A percentile compares a stretch with the other conserved stretches of the same genome.
These are phyloP conservation scores for Lactifluus subvellereus DNA, from an alignment of 768 basidiomycete genomes.

Conservation along the genomic window DNA sequence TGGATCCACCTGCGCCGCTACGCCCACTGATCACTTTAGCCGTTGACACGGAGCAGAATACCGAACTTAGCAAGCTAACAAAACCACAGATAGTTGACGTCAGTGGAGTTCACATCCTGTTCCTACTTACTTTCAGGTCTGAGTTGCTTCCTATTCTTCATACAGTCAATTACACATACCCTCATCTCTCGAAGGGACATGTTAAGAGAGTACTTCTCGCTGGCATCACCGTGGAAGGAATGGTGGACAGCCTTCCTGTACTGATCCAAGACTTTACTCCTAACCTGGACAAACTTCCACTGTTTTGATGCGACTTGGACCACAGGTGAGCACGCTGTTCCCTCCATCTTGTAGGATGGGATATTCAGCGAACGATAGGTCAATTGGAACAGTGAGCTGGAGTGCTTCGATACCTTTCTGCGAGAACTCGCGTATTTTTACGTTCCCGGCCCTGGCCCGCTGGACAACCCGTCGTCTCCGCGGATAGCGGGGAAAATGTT, in stretches of 20 bases:
- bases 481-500: background rate
- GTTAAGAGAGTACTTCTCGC: constrained; percentile 87
- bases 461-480: constrained; percentile 23
- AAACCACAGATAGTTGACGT: constrained; percentile 70
- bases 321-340: constrained; percentile 45
- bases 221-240: constrained; percentile 64
- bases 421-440: constrained; percentile 92
- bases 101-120: constrained; percentile 25
- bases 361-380: constrained; percentile 46
- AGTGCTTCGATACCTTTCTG: constrained; percentile 81
- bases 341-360: background rate
- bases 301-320: constrained; percentile 85
- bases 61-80: constrained; percentile 44
- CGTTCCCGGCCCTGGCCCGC: constrained; percentile 51
- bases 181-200: constrained; percentile 65
- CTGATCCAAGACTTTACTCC: constrained; percentile 85
- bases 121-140: background rate
- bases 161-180: constrained; percentile 58
- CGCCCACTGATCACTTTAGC: constrained; percentile 71
- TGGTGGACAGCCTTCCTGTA: constrained; percentile 72
- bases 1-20: constrained; percentile 78
- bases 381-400: constrained; percentile 78
- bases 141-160: background rate
- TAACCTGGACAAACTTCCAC: constrained; percentile 83
- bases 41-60: constrained; percentile 59